Evolutionary conservation across 2,329 filamentous ascomycete species (phyloP), one percentile per base, ranked within the genome.

Genomic region (Whalleya microplaca): DNA sequence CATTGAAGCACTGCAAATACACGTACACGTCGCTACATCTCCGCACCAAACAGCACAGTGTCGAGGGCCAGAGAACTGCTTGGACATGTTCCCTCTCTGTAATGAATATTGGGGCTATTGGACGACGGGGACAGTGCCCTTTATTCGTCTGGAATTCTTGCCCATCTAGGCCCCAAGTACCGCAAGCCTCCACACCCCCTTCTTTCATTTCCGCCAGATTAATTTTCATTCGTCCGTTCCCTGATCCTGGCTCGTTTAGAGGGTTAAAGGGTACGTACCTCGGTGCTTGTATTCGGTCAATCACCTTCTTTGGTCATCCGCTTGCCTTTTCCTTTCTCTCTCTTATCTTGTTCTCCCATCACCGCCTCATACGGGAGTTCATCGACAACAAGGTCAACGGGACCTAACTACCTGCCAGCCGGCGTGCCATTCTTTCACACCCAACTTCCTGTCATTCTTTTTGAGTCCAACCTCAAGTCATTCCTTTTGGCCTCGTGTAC

Each of bases 371-470:
- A 53, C 61, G 62, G 63, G 61, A 66, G 68, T 69, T 62, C 57
- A 53, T 66, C 72, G 72, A 78, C 72, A 73, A 75, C 69, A 12
- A 65, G 66, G 65, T 64, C 66, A 62, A 60, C 8, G 65, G 61
- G 67, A 68, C 63, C 67, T 61, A 64, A 69, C 69, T 74, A 79
- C 79, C 80, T 81, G 80, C 79, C 77, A 80, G 79, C 80, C 74
- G 82, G 82, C 80, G 74, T 76, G 78, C 75, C 84, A 78, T 76
- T 84, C 81, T 68, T 83, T 84, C 77, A 69, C 66, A 71, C 59
- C 63, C 65, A 72, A 69, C 69, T 69, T 70, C 62, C 62, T 73
- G 71, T 74, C 76, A 71, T 72, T 80, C 77, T 67, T 77, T n/a
- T 76, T 74, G 62, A 55, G 49, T 41, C 49, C 61, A 53, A 55